Conservation (phyloP, 2,329 filamentous ascomycete species). For the Harringtonia aguacate region DNA sequence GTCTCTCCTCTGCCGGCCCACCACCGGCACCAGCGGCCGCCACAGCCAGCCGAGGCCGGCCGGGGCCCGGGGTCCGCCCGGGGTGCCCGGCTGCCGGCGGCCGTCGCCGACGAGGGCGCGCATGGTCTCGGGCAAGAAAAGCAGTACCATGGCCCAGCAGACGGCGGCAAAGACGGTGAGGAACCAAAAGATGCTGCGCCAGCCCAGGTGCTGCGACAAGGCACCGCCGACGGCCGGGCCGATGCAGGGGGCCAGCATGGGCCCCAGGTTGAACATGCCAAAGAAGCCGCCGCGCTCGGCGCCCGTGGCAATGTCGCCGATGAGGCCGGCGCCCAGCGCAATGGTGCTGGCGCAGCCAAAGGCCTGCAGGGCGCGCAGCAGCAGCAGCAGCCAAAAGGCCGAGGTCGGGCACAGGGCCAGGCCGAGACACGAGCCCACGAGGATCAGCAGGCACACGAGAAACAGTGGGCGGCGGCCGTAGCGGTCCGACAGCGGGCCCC, state of each 20-base stretch:
- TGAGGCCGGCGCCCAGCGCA: slow-evolving; percentile 20
- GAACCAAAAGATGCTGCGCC: slow-evolving; percentile 11
- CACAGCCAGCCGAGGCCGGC: slow-evolving; percentile 11
- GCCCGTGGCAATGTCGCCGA: slow-evolving; percentile 20
- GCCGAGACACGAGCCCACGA: slow-evolving; percentile 21
- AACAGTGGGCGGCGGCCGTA: slow-evolving; percentile 21
- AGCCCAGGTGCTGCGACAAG: slow-evolving; percentile 7
- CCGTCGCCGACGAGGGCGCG: slow-evolving; percentile 19
- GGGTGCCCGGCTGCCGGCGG: slow-evolving; percentile 6
- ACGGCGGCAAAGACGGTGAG: slow-evolving; percentile 7
- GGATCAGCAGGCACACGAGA: slow-evolving; percentile 18
- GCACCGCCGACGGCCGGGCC: slow-evolving; percentile 17
- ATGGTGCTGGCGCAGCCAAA: slow-evolving; percentile 24
- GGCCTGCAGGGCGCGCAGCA: slow-evolving; percentile 20
- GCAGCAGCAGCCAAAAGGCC: slow-evolving; percentile 21
- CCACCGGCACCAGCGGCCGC: slow-evolving; percentile 12
- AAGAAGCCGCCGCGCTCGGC: slow-evolving; percentile 23
- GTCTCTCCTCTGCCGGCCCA: slow-evolving; percentile 6
- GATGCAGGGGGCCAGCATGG: slow-evolving; percentile 16
- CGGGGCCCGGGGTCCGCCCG: no score
- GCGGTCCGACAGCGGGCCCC: slow-evolving; percentile 23
- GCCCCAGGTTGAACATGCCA: slow-evolving; percentile 22
- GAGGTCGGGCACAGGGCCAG: slow-evolving; percentile 20
- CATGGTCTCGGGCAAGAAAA: slow-evolving; percentile 25
- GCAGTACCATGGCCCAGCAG: slow-evolving; percentile 18